Percentiles rank a stretch among this genome's conserved stretches.
These are phyloP conservation scores for Gonapodya sp. DNA, from an alignment of 192 early-diverging fungal species.

Conservation along the genomic window DNA sequence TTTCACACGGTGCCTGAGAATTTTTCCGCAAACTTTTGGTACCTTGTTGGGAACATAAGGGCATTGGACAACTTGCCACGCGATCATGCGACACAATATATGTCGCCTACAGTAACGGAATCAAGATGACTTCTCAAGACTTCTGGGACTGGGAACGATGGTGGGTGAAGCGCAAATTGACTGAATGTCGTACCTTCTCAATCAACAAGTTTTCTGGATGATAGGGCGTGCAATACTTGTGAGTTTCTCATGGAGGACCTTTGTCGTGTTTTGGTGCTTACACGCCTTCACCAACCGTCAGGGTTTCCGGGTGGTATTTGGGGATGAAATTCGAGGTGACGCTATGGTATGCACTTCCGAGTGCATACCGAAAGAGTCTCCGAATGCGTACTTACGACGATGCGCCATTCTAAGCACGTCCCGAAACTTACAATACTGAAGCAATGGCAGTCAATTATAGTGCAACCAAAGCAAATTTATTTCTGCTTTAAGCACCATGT, in stretches of 20 bases:
- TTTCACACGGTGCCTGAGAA: background rate
- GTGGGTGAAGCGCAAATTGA: background rate
- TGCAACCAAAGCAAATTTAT: too few species aligned
- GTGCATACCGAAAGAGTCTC: too few species aligned
- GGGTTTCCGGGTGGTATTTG: background rate
- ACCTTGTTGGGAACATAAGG: background rate
- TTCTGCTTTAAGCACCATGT: too few species aligned
- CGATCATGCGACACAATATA: slow-evolving; percentile 1
- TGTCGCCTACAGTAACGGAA: background rate
- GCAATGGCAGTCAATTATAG: too few species aligned
- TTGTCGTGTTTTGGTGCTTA: background rate
- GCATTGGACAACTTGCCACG: background rate
- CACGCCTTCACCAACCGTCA: background rate
- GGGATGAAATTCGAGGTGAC: too few species aligned
- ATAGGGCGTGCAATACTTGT: background rate
- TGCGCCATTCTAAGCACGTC: too few species aligned
- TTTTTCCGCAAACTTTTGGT: background rate
- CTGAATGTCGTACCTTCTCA: background rate
- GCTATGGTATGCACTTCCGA: too few species aligned
- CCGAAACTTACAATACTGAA: too few species aligned
- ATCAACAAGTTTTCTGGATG: background rate
- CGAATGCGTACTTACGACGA: too few species aligned
- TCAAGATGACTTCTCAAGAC: slow-evolving; percentile 1
- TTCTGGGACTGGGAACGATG: background rate
- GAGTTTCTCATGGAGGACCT: background rate